Evolutionary conservation across 805 yeast genomes (phyloP).

Genomic region (Candida schatavii): DNA sequence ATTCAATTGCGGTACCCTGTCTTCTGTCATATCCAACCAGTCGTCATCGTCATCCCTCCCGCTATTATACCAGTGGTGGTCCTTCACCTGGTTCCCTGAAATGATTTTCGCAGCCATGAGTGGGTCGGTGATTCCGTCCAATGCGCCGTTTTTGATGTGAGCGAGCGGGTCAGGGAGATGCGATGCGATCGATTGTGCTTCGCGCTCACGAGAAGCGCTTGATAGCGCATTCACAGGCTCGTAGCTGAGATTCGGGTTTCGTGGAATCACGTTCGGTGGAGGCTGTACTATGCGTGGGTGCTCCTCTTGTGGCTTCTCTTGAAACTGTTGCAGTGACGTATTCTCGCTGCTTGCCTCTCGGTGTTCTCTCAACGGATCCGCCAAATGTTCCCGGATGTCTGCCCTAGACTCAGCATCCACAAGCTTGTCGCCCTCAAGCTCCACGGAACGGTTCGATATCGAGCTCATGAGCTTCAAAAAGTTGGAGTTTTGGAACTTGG

Average conservation of each 20-base stretch:
- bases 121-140: conserved; percentile 29
- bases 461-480: conserved; percentile 40
- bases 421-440: conserved; percentile 38
- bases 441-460: conserved; percentile 36
- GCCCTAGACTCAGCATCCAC: conserved; percentile 30
- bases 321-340: background rate
- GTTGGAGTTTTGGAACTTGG: conserved; percentile 33
- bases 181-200: conserved; percentile 11
- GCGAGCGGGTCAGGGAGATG: conserved; percentile 44
- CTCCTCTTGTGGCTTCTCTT: no score
- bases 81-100: conserved; percentile 39
- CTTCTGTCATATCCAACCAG: conserved; percentile 17
- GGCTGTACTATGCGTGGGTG: background rate
- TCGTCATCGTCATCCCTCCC: conserved; percentile 23
- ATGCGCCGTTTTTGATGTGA: conserved; percentile 39
- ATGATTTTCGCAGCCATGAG: conserved; percentile 39
- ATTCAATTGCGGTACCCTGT: background rate
- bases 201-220: background rate
- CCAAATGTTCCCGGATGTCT: conserved; percentile 28
- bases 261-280: background rate
- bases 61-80: conserved; percentile 27
- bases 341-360: background rate
- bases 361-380: conserved; percentile 16
- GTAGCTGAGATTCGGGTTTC: background rate
- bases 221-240: background rate